These are phyloP conservation scores for Spergularia marina DNA, from an alignment of 148 eudicot genomes.

Conservation along the genomic window DNA sequence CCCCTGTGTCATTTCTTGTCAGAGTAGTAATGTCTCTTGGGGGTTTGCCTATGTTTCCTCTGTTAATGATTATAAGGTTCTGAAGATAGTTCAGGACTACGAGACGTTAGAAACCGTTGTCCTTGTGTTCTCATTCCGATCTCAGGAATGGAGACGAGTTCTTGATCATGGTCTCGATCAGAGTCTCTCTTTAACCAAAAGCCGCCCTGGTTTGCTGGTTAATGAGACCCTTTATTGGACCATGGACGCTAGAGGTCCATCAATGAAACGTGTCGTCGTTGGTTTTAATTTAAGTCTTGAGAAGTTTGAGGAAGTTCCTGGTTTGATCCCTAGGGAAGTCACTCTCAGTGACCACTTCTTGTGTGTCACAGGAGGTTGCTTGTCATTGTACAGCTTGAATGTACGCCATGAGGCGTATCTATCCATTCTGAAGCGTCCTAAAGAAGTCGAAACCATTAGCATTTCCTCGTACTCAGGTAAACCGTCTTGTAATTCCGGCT, in stretches of 20 bases:
- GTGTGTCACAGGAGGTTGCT: constrained; percentile 29
- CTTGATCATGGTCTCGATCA: constrained; percentile 22
- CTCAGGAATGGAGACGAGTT: constrained; percentile 24
- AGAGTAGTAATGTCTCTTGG: constrained; percentile 17
- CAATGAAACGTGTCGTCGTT: constrained; percentile 9
- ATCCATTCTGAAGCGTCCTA: constrained; percentile 24
- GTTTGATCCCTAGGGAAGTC: constrained; percentile 13
- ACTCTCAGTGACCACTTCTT: constrained; percentile 22
- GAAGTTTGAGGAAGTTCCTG: constrained; percentile 22
- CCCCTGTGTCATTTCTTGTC: background rate
- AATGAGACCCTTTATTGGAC: constrained; percentile 27
- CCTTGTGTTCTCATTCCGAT: constrained; percentile 18
- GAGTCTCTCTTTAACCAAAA: constrained; percentile 14
- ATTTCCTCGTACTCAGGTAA: background rate
- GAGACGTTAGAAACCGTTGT: constrained; percentile 12
- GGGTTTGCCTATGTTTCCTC: constrained; percentile 28
- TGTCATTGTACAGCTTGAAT: constrained; percentile 20
- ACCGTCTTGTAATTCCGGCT: constrained; percentile 13
- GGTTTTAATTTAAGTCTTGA: constrained; percentile 24
- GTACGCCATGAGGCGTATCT: constrained; percentile 8
- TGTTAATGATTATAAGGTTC: constrained; percentile 28
- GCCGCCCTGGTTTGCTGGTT: constrained; percentile 24
- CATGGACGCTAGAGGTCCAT: constrained; percentile 13
- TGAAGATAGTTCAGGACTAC: constrained; percentile 24
- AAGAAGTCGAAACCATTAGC: constrained; percentile 11